Percentiles rank a stretch among this genome's conserved stretches.
These are phyloP conservation scores for Floccularia luteovirens DNA, from an alignment of 768 basidiomycete genomes.

Conservation along the genomic window DNA sequence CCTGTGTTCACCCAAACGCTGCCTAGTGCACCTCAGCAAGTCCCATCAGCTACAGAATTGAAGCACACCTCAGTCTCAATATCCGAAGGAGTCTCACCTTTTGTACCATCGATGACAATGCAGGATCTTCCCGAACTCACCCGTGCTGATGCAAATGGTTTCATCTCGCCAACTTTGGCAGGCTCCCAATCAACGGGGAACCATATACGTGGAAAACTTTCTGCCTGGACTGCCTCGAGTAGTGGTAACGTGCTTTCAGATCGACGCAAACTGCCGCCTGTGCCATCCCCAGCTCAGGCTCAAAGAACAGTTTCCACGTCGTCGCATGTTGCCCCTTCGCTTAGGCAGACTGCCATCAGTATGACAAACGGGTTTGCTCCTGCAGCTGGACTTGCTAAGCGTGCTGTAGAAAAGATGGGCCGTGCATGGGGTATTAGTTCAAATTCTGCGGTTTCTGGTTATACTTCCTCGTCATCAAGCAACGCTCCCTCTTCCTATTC, in stretches of 20 bases:
- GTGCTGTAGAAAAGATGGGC: constrained; percentile 74
- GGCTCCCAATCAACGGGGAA: constrained; percentile 13
- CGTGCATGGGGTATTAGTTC: constrained; percentile 49
- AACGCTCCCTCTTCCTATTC: constrained; percentile 31
- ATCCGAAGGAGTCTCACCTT: constrained; percentile 22
- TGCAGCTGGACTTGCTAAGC: constrained; percentile 67
- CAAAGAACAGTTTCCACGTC: constrained; percentile 16
- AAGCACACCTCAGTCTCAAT: constrained; percentile 23
- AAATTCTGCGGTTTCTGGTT: constrained; percentile 31
- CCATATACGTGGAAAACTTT: constrained; percentile 39
- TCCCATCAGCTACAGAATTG: constrained; percentile 20
- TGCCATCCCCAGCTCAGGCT: neutral
- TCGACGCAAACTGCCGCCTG: constrained; percentile 13
- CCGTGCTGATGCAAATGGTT: constrained; percentile 31
- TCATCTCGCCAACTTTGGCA: constrained; percentile 29
- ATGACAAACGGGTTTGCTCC: constrained; percentile 64
- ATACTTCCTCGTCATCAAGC: constrained; percentile 35
- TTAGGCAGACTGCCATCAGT: constrained; percentile 65
- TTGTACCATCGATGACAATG: constrained; percentile 14
- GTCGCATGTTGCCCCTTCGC: constrained; percentile 15
- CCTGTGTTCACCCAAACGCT: constrained; percentile 13
- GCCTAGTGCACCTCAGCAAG: constrained; percentile 17
- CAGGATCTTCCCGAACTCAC: constrained; percentile 33
- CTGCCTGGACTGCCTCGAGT: constrained; percentile 33
- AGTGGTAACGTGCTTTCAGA: constrained; percentile 9